Conservation (phyloP, 495 filamentous ascomycete species). For the Pyronema domesticum region DNA sequence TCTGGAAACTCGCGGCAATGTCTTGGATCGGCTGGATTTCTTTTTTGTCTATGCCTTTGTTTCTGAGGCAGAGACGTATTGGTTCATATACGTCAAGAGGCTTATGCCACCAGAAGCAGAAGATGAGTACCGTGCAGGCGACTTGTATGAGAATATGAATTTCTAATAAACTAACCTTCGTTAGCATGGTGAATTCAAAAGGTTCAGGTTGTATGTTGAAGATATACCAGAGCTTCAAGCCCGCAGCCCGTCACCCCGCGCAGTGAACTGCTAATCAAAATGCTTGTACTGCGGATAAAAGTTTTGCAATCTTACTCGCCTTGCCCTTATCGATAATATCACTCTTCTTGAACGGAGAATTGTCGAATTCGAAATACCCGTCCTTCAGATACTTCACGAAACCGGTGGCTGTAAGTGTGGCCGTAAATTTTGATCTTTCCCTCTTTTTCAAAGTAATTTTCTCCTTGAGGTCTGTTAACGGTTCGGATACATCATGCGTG, state of each 20-base stretch:
- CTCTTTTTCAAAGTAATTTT: too few species aligned
- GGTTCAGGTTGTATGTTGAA: neutral
- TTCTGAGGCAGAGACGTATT: neutral
- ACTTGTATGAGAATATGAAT: slow-evolving; percentile 11
- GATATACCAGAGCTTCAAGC: neutral
- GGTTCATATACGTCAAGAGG: slow-evolving; percentile 12
- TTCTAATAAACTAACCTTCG: slow-evolving; percentile 4
- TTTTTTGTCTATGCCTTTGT: too few species aligned
- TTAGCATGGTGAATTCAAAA: neutral
- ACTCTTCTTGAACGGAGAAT: neutral
- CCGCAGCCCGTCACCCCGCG: neutral
- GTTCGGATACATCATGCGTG: neutral
- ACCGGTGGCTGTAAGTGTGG: slow-evolving; percentile 6
- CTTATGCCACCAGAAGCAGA: slow-evolving; percentile 8
- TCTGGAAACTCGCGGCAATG: too few species aligned
- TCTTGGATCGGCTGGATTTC: too few species aligned
- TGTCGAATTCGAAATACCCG: neutral
- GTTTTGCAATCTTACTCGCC: slow-evolving; percentile 3
- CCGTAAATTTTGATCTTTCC: neutral
- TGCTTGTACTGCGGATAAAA: slow-evolving; percentile 1
- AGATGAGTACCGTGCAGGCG: slow-evolving; percentile 6
- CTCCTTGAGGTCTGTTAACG: too few species aligned
- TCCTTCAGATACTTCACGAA: neutral
- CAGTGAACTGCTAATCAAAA: slow-evolving; percentile 3
- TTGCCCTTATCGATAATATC: slow-evolving; percentile 5